These are phyloP conservation scores for Beauveria scarabaeidicola DNA, from an alignment of 2,329 filamentous ascomycete genomes.

Conservation along the genomic window DNA sequence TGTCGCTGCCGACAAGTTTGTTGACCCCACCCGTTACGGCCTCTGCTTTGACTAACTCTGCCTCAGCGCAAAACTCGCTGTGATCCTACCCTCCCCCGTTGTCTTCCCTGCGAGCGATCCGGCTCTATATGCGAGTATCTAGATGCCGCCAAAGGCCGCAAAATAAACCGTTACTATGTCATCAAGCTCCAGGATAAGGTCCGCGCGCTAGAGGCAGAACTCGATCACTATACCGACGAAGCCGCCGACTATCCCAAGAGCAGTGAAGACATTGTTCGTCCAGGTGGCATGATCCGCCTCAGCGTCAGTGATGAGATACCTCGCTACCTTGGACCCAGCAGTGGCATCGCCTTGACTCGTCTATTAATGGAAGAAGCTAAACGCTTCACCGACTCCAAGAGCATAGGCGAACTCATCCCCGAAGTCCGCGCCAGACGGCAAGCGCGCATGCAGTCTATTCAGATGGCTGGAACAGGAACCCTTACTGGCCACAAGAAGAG, in stretches of 20 bases:
- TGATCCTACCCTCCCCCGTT: conserved; percentile 85
- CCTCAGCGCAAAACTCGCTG: conserved; percentile 86
- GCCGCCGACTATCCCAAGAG: conserved; percentile 61
- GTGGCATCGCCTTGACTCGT: conserved; percentile 89
- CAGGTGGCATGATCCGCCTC: conserved; percentile 76
- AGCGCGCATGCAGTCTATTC: conserved; percentile 50
- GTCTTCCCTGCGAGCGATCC: conserved; percentile 84
- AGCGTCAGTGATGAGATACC: conserved; percentile 77
- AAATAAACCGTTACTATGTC: conserved; percentile 86
- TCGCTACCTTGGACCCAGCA: conserved; percentile 86
- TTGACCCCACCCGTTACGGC: conserved; percentile 7
- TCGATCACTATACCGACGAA: conserved; percentile 70
- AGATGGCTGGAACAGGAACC: conserved; percentile 36
- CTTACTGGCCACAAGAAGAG: conserved; percentile 65
- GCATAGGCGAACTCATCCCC: conserved; percentile 85
- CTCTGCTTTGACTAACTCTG: not conserved
- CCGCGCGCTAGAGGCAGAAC: conserved; percentile 69
- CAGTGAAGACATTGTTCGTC: conserved; percentile 77
- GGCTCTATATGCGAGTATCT: conserved; percentile 92
- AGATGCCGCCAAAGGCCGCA: conserved; percentile 77
- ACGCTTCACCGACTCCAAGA: conserved; percentile 81
- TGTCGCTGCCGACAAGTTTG: conserved; percentile 70
- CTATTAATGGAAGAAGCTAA: conserved; percentile 96
- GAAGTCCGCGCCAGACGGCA: conserved; percentile 54
- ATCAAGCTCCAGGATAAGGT: conserved; percentile 85